phyloP scores from a whole-genome alignment of 805 yeast species.

The Yarrowia osloensis region DNA sequence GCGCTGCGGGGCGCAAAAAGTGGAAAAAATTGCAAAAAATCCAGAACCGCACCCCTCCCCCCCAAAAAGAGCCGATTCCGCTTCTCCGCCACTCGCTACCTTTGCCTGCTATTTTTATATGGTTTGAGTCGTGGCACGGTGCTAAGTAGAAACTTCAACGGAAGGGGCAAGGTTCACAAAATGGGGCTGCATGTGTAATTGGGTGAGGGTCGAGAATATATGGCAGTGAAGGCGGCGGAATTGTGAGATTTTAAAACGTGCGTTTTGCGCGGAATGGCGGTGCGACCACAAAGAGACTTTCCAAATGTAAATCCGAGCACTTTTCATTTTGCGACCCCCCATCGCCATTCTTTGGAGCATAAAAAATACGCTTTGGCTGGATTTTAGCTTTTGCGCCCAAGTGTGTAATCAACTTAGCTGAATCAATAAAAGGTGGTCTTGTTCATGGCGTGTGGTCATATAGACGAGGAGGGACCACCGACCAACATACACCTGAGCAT shows the following conservation, averaged over 20 bases:
- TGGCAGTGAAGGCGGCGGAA: too few relatives aligned
- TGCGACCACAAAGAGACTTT: not conserved
- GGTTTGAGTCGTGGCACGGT: slow-evolving; percentile 16
- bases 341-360: not conserved
- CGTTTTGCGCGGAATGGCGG: not conserved
- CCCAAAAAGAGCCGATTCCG: not conserved
- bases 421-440: slow-evolving; percentile 23
- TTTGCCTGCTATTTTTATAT: slow-evolving; percentile 7
- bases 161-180: slow-evolving; percentile 29
- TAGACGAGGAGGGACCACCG: not conserved
- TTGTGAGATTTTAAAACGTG: not conserved
- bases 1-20: too few relatives aligned
- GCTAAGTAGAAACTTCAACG: slow-evolving; percentile 28
- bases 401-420: slow-evolving; percentile 26
- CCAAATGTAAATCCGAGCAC: not conserved
- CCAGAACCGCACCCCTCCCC: not conserved
- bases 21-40: not conserved
- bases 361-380: slow-evolving; percentile 25
- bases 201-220: not conserved
- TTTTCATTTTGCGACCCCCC: not conserved
- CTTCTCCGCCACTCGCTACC: not conserved
- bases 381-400: slow-evolving; percentile 10
- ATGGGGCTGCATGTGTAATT: not conserved
- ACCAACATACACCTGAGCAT: too few relatives aligned
- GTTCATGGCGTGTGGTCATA: slow-evolving; percentile 7